Conservation (phyloP, 441 rosid species). For the Gossypium armourianum region DNA sequence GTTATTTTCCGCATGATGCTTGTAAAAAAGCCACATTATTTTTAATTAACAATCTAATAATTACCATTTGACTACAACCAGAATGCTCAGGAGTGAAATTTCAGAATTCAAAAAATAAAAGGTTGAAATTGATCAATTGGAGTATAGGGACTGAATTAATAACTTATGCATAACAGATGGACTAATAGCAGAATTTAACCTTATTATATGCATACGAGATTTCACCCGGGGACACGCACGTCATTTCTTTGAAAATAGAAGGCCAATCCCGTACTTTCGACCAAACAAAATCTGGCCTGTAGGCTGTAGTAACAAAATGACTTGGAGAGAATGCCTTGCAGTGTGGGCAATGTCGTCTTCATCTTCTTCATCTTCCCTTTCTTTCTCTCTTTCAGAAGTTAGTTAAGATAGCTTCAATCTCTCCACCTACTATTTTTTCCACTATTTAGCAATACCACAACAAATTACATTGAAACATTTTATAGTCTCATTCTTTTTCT, state of each 20-base stretch:
- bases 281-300: not conserved
- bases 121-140: too few relatives aligned
- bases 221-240: not conserved
- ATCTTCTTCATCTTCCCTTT: constrained; percentile 7
- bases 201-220: not conserved
- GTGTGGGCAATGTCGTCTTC: constrained; percentile 42
- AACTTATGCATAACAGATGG: too few relatives aligned
- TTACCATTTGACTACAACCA: too few relatives aligned
- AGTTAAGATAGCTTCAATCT: constrained; percentile 53
- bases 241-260: accelerated
- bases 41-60: too few relatives aligned
- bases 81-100: too few relatives aligned
- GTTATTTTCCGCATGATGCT: too few relatives aligned
- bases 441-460: not conserved
- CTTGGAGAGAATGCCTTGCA: constrained; percentile 40
- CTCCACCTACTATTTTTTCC: constrained; percentile 26
- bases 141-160: too few relatives aligned
- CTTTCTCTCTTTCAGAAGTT: constrained; percentile 33
- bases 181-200: not conserved
- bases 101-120: too few relatives aligned
- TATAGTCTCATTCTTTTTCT: not conserved
- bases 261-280: constrained; percentile 25
- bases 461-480: not conserved
- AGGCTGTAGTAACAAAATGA: not conserved
- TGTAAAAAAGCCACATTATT: too few relatives aligned